phyloP scores from a whole-genome alignment of 2,329 filamentous ascomycete species.

The Paecilomyces sp. region DNA sequence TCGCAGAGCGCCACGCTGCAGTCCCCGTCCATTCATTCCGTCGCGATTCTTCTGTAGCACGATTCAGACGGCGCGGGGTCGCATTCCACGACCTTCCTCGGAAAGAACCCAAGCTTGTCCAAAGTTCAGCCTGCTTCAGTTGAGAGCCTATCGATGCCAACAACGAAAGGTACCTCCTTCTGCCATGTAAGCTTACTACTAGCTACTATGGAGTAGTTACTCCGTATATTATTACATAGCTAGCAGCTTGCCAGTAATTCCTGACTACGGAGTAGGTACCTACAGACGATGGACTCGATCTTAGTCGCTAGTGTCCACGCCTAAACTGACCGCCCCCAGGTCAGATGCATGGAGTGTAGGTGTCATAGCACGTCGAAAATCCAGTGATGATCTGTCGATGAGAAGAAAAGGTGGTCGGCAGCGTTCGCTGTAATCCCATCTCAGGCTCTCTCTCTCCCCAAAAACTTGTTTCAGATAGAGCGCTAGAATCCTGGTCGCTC shows the following conservation, averaged over 20 bases:
- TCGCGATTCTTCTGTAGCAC: not conserved
- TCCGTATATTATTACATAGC: too few relatives aligned
- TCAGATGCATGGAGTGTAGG: not conserved
- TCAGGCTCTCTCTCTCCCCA: not conserved
- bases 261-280: not conserved
- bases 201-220: not conserved
- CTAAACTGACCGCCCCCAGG: not conserved
- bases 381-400: not conserved
- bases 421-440: not conserved
- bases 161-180: not conserved
- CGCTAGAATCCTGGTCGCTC: not conserved
- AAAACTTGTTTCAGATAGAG: slow-evolving; percentile 1
- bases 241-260: too few relatives aligned
- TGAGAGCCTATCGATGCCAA: not conserved
- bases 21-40: not conserved
- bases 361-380: not conserved
- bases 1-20: not conserved
- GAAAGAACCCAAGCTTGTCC: not conserved
- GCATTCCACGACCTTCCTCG: not conserved
- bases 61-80: not conserved
- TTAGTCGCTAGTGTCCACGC: not conserved
- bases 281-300: not conserved
- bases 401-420: not conserved
- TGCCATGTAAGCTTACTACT: not conserved
- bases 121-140: not conserved